Evolutionary conservation across 306 rosid genomes (phyloP).

Genomic region (Pueraria montana): DNA sequence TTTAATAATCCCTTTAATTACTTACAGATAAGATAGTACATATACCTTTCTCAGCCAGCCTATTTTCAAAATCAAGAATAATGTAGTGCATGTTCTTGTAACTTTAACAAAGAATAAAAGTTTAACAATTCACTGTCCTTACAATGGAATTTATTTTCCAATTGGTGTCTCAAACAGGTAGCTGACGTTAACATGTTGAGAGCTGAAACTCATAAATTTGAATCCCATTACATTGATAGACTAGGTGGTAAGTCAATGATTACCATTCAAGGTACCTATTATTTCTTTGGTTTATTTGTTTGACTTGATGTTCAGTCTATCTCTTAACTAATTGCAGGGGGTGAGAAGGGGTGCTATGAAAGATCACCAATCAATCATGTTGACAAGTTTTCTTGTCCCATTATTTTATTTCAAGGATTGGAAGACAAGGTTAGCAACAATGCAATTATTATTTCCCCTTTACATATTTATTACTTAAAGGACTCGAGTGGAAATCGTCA

Average conservation of each 20-base stretch:
- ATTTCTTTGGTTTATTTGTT: slow-evolving; percentile 25
- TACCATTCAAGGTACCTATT: background rate
- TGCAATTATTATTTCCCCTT: background rate
- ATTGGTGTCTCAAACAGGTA: slow-evolving; percentile 64
- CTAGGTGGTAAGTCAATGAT: slow-evolving; percentile 75
- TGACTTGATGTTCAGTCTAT: slow-evolving; percentile 35
- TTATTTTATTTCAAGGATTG: slow-evolving; percentile 92
- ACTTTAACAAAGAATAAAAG: background rate
- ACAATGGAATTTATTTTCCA: slow-evolving; percentile 29
- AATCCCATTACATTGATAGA: slow-evolving; percentile 80
- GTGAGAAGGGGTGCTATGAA: slow-evolving; percentile 69
- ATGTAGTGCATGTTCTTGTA: background rate
- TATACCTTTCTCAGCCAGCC: background rate
- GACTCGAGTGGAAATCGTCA: background rate
- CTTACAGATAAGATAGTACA: slow-evolving; percentile 2
- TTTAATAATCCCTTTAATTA: background rate
- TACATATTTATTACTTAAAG: background rate
- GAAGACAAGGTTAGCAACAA: slow-evolving; percentile 82
- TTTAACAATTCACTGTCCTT: slow-evolving; percentile 7
- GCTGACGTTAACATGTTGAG: slow-evolving; percentile 81
- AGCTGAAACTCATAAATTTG: slow-evolving; percentile 89
- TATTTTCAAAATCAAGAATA: background rate
- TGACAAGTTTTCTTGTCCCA: slow-evolving; percentile 88
- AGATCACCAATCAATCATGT: slow-evolving; percentile 88
- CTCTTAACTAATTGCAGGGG: slow-evolving; percentile 68